Evolutionary conservation across 2,329 filamentous ascomycete species (phyloP).

Genomic region (Ophiocordyceps robertsii): DNA sequence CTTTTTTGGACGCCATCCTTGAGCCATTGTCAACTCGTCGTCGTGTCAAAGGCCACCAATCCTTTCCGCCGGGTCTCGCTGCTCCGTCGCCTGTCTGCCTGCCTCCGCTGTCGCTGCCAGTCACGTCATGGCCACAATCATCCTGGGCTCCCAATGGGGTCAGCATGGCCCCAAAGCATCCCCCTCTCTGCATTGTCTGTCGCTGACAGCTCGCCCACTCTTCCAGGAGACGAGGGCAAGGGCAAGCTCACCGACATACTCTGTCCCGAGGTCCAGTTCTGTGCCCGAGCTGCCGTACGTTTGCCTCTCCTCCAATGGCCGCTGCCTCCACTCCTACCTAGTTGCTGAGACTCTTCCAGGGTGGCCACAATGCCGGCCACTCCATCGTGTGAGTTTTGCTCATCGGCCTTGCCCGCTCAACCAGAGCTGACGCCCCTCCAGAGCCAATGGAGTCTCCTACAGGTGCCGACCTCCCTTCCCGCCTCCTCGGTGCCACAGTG

Average conservation of each 20-base stretch:
- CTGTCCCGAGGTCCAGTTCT: slow-evolving; percentile 16
- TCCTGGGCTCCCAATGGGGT: slow-evolving; percentile 24
- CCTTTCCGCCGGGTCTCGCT: too few species aligned
- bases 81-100: too few species aligned
- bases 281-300: slow-evolving; percentile 19
- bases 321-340: background rate
- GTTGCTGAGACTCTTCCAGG: slow-evolving; percentile 7
- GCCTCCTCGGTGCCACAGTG: background rate
- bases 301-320: slow-evolving; percentile 1
- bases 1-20: too few species aligned
- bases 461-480: slow-evolving; percentile 12
- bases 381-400: slow-evolving; percentile 7
- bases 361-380: slow-evolving; percentile 16
- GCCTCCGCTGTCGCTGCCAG: background rate
- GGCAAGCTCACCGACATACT: slow-evolving; percentile 23
- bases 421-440: background rate
- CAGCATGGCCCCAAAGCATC: slow-evolving; percentile 11
- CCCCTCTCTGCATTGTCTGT: background rate
- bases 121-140: slow-evolving; percentile 6
- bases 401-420: background rate
- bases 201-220: background rate
- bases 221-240: slow-evolving; percentile 23
- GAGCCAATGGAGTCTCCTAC: slow-evolving; percentile 20
- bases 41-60: too few species aligned
- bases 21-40: too few species aligned